These are phyloP conservation scores for Mycena pura DNA, from an alignment of 768 basidiomycete genomes.

Conservation along the genomic window DNA sequence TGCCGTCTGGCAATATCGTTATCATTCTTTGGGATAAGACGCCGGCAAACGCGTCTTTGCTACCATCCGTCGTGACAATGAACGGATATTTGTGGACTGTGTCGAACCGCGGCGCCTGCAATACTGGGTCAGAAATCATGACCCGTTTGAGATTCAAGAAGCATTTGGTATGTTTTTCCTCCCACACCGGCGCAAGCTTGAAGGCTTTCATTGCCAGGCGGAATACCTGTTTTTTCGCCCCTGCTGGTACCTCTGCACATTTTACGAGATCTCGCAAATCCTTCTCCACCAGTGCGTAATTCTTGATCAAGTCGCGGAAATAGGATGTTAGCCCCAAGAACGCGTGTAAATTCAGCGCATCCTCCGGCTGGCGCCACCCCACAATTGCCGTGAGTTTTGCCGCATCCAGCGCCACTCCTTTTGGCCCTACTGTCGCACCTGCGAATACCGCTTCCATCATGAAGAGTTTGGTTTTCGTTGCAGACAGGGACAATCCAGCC, in stretches of 20 bases:
- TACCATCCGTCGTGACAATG: conserved; percentile 38
- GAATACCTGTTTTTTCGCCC: conserved; percentile 33
- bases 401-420: conserved; percentile 43
- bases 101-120: conserved; percentile 31
- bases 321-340: conserved; percentile 45
- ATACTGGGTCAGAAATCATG: conserved; percentile 30
- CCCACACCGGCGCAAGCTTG: conserved; percentile 26
- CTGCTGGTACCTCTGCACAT: conserved; percentile 26
- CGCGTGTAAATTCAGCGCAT: conserved; percentile 34
- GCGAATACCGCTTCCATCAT: conserved; percentile 44
- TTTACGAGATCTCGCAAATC: conserved; percentile 39
- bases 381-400: conserved; percentile 47
- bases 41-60: conserved; percentile 35
- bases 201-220: conserved; percentile 29
- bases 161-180: conserved; percentile 24
- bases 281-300: conserved; percentile 40
- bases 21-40: conserved; percentile 32
- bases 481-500: conserved; percentile 42
- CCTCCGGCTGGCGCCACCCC: conserved; percentile 39
- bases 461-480: conserved; percentile 44
- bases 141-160: conserved; percentile 33
- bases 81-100: conserved; percentile 34
- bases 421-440: conserved; percentile 38
- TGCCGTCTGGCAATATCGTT: conserved; percentile 20
- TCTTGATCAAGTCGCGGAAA: conserved; percentile 41